Base-by-base conservation (phyloP, 495 filamentous ascomycete genomes). In the Viridothelium virens region DNA sequence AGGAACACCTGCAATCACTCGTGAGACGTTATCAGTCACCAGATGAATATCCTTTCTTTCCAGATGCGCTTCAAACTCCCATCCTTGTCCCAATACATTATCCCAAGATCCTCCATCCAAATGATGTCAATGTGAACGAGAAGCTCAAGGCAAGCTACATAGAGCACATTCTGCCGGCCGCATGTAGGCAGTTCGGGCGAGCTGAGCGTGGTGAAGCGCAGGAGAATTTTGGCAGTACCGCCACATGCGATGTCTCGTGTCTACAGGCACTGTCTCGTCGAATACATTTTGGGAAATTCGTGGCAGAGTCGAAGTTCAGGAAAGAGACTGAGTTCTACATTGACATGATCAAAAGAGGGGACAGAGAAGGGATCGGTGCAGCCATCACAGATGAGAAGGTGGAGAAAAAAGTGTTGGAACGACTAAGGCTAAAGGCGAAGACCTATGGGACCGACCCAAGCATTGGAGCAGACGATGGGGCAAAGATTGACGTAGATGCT, bases 11-110 rank as follows among this genome's bases (percentile, higher is more conserved):
- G 1, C 92, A 97, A 70, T 96, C 92, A n/a, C 85, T 91, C 25
- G 89, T 99, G 67, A 92, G 95, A 66, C 92, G 95, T 73, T 99
- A 90, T 80, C 85, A 97, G 75, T 89, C 91, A 10, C 95, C 94
- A 11, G 95, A 99, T 79, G 94, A 99, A 79, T 94, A 97, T 77
- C 89, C 95, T 12, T 99, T 97, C 86, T 99, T 97, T 81, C 90
- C 91, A 1, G 86, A 90, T 9, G 86, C 82, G 3, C 79, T 97
- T 18, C 85, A 91, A 72, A 80, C 81, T 53, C 92, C 94, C 9
- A 88, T 99, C 64, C 82, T 99, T 2, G 84, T 89, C 62, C 89
- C 91, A n/a, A 83, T 99, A 46, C 71, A 89, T 73, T 99, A 97
- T 81, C 95, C 95, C 0, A 80, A 83, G 72, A 91, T 97, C 69